phyloP scores from a whole-genome alignment of 352 stramenopile genomes.

The Phytophthora vignae region DNA sequence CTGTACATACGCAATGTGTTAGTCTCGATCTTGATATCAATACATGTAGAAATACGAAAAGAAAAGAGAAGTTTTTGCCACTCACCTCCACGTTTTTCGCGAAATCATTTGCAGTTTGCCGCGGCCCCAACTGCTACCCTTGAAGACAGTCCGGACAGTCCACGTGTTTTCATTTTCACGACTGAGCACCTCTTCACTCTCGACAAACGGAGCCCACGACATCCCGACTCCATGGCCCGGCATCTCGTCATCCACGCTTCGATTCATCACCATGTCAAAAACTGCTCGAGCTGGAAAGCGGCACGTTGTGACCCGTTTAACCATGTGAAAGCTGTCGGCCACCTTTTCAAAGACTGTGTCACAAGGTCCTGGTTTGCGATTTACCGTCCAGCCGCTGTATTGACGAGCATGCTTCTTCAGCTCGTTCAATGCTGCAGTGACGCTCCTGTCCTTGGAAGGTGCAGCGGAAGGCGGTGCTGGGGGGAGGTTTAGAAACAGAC shows the following conservation, averaged over 20 bases:
- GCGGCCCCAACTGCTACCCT: conserved; percentile 49
- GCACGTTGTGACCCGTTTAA: conserved; percentile 71
- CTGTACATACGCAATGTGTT: conserved; percentile 31
- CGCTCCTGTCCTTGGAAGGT: conserved; percentile 62
- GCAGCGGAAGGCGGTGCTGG: conserved; percentile 31
- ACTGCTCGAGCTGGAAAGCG: conserved; percentile 72
- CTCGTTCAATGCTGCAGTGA: conserved; percentile 59
- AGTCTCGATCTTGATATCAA: neutral
- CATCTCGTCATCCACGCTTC: conserved; percentile 31
- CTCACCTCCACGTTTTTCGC: conserved; percentile 75
- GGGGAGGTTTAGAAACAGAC: conserved; percentile 70
- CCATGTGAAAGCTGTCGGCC: conserved; percentile 66
- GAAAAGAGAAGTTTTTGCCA: conserved; percentile 3
- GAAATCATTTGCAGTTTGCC: conserved; percentile 62
- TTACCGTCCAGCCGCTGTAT: conserved; percentile 48
- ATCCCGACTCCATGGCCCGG: conserved; percentile 17
- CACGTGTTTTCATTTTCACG: conserved; percentile 61
- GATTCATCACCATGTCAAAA: conserved; percentile 77
- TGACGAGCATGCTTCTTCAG: conserved; percentile 56
- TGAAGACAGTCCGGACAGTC: conserved; percentile 67
- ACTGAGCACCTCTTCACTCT: conserved; percentile 54
- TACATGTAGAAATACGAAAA: neutral
- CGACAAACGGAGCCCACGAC: conserved; percentile 52
- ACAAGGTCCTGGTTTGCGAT: conserved; percentile 45
- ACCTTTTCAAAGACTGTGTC: conserved; percentile 67